phyloP scores from a whole-genome alignment of 768 basidiomycete species.

The Tulasnella sp. region DNA sequence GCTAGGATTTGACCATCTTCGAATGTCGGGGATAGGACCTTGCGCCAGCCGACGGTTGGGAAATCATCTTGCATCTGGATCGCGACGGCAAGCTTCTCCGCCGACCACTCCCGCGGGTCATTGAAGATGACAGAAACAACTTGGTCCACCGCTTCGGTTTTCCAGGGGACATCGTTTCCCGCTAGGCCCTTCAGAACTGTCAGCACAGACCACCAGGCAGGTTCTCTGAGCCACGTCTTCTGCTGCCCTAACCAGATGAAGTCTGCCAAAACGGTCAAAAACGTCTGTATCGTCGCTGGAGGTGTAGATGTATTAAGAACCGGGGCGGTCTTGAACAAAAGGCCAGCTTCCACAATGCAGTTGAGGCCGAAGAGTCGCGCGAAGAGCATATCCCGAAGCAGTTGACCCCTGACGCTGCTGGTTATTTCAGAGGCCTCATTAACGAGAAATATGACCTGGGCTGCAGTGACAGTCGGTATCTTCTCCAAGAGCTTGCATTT shows the following conservation, averaged over 20 bases:
- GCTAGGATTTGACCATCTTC: conserved; percentile 61
- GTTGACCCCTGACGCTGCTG: conserved; percentile 76
- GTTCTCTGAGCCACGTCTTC: conserved; percentile 86
- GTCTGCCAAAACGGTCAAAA: conserved; percentile 44
- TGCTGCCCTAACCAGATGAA: conserved; percentile 63
- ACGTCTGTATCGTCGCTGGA: conserved; percentile 49
- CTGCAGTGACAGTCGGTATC: conserved; percentile 63
- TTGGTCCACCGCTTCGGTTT: conserved; percentile 45
- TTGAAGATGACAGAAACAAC: conserved; percentile 45
- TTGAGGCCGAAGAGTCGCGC: conserved; percentile 86
- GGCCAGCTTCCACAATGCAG: conserved; percentile 73
- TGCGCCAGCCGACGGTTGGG: conserved; percentile 58
- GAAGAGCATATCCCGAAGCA: conserved; percentile 87
- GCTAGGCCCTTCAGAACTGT: conserved; percentile 52
- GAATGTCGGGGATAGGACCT: conserved; percentile 59
- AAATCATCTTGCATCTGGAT: conserved; percentile 54
- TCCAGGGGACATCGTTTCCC: conserved; percentile 58
- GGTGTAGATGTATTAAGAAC: conserved; percentile 33
- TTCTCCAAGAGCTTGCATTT: conserved; percentile 59
- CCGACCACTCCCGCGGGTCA: conserved; percentile 55
- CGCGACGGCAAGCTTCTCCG: conserved; percentile 77
- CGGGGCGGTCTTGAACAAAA: conserved; percentile 56
- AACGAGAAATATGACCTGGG: conserved; percentile 67
- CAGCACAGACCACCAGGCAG: conserved; percentile 74
- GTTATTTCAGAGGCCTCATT: conserved; percentile 58